Evolutionary conservation across 352 stramenopile genomes (phyloP).

Genomic region (Phytophthora hybrid): DNA sequence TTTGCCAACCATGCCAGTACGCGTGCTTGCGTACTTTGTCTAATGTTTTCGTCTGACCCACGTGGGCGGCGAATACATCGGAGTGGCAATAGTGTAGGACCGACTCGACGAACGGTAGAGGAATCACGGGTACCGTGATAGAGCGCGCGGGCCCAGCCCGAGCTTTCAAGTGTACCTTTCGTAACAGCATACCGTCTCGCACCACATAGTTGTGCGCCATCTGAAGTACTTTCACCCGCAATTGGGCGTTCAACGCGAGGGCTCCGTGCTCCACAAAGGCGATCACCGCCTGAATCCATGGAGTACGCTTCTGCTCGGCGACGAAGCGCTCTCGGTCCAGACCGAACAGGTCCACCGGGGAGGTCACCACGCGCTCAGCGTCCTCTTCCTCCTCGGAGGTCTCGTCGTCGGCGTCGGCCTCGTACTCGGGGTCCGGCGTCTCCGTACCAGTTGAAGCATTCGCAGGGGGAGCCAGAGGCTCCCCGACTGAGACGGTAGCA

Average conservation of each 20-base stretch:
- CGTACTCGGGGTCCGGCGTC: too few relatives aligned
- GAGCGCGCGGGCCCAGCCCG: neutral
- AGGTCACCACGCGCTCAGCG: too few relatives aligned
- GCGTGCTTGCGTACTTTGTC: constrained; percentile 8
- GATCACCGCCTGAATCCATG: constrained; percentile 9
- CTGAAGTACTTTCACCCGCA: neutral
- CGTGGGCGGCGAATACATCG: constrained; percentile 6
- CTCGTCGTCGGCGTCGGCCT: too few relatives aligned
- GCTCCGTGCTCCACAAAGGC: constrained; percentile 4
- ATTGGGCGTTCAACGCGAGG: neutral
- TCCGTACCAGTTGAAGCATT: too few relatives aligned
- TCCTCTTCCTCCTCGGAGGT: too few relatives aligned
- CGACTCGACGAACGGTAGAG: constrained; percentile 5
- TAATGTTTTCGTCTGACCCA: constrained; percentile 1
- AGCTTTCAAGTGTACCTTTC: neutral
- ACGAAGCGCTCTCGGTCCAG: too few relatives aligned
- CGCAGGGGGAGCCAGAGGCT: too few relatives aligned
- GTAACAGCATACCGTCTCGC: neutral
- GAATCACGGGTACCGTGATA: constrained; percentile 7
- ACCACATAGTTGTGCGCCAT: neutral
- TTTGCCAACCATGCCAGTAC: neutral
- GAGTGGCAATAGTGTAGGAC: constrained; percentile 21
- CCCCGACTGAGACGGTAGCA: too few relatives aligned
- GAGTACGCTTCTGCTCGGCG: neutral
- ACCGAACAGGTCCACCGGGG: too few relatives aligned